These are phyloP conservation scores for Penicillium psychrosexuale DNA, from an alignment of 2,329 filamentous ascomycete genomes.

Conservation along the genomic window DNA sequence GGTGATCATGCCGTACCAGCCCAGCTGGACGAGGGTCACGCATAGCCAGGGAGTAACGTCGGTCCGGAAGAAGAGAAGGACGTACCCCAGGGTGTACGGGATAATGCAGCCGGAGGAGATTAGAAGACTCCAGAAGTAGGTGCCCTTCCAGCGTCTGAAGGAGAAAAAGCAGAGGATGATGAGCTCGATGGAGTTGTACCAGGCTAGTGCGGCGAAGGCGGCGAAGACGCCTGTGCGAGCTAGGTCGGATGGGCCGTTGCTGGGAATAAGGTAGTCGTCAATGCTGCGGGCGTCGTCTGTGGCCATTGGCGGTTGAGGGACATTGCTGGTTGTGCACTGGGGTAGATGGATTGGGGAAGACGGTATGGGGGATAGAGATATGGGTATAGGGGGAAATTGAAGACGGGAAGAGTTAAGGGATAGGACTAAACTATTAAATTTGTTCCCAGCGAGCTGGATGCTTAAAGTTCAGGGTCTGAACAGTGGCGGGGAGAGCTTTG, in stretches of 20 bases:
- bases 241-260: neutral
- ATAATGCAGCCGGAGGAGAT: conserved; percentile 42
- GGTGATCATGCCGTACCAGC: conserved; percentile 45
- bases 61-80: conserved; percentile 43
- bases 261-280: conserved; percentile 7
- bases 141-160: conserved; percentile 42
- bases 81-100: conserved; percentile 41
- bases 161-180: conserved; percentile 43
- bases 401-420: neutral
- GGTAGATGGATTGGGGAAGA: neutral
- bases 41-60: conserved; percentile 32
- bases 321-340: conserved; percentile 12
- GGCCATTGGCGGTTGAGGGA: conserved; percentile 16
- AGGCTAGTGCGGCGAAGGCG: conserved; percentile 21
- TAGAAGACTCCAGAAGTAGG: conserved; percentile 49
- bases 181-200: conserved; percentile 27
- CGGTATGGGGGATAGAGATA: no score
- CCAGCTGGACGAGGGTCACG: conserved; percentile 37
- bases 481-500: neutral
- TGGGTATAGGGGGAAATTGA: neutral
- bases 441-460: no score
- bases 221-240: conserved; percentile 17
- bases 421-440: neutral
- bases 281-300: neutral
- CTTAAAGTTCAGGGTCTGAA: neutral